Evolutionary conservation across 192 early-diverging fungal genomes (phyloP), one percentile per base, ranked within the genome.

Genomic region (Piromyces sp.): DNA sequence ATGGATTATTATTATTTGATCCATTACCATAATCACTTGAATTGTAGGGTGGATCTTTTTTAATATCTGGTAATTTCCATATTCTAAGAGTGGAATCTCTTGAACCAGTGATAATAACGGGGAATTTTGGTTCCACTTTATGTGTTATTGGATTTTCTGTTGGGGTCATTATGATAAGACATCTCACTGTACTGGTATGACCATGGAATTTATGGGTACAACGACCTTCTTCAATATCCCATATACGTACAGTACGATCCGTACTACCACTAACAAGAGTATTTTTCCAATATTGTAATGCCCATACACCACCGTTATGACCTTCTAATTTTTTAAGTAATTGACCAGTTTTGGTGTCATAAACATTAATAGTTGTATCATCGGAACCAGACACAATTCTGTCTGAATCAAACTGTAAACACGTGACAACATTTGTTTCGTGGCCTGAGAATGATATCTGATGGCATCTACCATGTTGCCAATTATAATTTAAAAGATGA

Each of bases 361-460:
- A 51, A 22, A 51, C 42, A 22, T 51, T 51, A 22, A 51, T 51
- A 51, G 42, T 51, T 22, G 17, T 15, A 51, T 51, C 42, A 51
- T 51, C 42, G 2, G 42, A 51, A 22, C 42, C 42, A 1, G 42
- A 51, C 2, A 51, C 22, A 51, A 51, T 51, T 22, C 42, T 51
- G 1, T 51, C 42, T 22, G 42, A 51, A 22, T 51, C 42, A 51
- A 51, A 51, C 15, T 51, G 42, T 22, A 51, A 51, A 51, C 42
- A 51, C 3, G 42, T 51, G 3, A 51, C 42, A 1, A 51, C 42
- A 51, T 87, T 89, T 14, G 28, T 89, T 30, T 88, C 91, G 83
- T 97, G 95, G 28, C 95, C 95, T 29, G 89, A 88, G 83, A 99
- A 97, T 38, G 90, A 92, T 29, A 93, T 92, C 33, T 94, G 92